Base-by-base conservation (phyloP, 495 filamentous ascomycete species). In the Aspergillus ostianus region DNA sequence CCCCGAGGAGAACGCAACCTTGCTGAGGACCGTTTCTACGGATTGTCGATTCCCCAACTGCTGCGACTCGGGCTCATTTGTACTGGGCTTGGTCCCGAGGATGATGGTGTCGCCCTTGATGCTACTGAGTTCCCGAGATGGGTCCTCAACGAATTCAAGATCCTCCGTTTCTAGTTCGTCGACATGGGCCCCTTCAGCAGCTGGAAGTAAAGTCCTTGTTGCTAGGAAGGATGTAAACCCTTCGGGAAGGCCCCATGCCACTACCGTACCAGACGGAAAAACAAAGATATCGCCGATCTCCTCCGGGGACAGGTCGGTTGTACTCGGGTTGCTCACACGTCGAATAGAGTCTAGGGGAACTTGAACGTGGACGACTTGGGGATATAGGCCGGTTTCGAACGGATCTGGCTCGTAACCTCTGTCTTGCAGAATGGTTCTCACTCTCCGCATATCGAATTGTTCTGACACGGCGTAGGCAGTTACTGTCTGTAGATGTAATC, bases 251-350 rank as follows among this genome's bases (percentile, higher is more conserved):
- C 86, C 86, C 94, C 94, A 98, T 29, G 90, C 84, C 9, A 98
- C 94, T 5, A 97, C 84, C n/a, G 92, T 95, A 3, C 94, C 94
- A 0, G 93, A 96, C 6, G 94, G 92, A 65, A 98, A 98, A n/a
- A 98, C 86, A 63, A 98, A 97, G 15, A 97, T 82, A 70, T 98
- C 94, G 13, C 92, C 92, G 53, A 85, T 83, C 67, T 90, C 85
- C 46, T 83, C 77, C 3, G 79, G 72, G 23, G 85, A 75, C 51
- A 91, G 83, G 55, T 82, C 85, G 21, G 80, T 80, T 18, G 73
- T 72, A 56, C 71, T 87, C 67, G 69, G 82, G 69, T 84, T 90
- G 60, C 68, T 71, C 49, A 75, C 66, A 32, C 77, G 73, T 18
- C 70, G 70, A 53, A 78, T 74, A 64, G 70, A 87, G 73, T 72